Evolutionary conservation across 2,329 filamentous ascomycete species (phyloP), one percentile per base, ranked within the genome.

Genomic region (Rhynchosporium secalis): DNA sequence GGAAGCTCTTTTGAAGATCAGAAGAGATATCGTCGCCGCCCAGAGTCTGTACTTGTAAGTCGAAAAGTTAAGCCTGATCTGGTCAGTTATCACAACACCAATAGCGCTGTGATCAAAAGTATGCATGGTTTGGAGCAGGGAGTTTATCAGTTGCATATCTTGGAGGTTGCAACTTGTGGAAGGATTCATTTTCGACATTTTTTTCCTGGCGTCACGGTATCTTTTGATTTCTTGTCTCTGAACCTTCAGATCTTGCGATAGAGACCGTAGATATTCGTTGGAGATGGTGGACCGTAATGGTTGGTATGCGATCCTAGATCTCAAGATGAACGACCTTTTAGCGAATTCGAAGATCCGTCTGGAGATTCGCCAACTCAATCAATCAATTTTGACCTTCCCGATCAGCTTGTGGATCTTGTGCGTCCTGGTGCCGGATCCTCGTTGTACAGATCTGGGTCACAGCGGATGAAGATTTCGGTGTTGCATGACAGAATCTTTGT

Each of bases 1-100:
- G 72, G 84, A 87, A 69, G 89, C 91, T 65, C 79, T 99, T 70
- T 82, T 83, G 62, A 95, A 96, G 83, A 90, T 98, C 60, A 86
- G 91, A 76, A 85, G 95, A 72, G 95, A 98, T 75, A 93, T 99
- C 75, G 94, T 99, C 63, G 92, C 94, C 29, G 92, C 94, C 54
- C 93, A 97, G 80, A 96, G 90, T 71, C 80, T 98, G 76, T 98
- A 97, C 75, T 81, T 97, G 75, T 95, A 86, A 78, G 52, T 62
- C 38, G 33, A 28, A 36, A 56, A 29, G n/a, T 61, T 28, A 47
- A 33, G 3, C 54, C 54, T 3, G n/a, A 26, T 57, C 41, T 29
- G 10, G 45, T 45, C 49, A 47, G 13, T 29, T 36, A 41, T 49
- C 26, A 33, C 2, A 40, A 26, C 51, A 43, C 41, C 31, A 38